These are phyloP conservation scores for Pseudomassariella vexata DNA, from an alignment of 2,329 filamentous ascomycete species.

Conservation along the genomic window DNA sequence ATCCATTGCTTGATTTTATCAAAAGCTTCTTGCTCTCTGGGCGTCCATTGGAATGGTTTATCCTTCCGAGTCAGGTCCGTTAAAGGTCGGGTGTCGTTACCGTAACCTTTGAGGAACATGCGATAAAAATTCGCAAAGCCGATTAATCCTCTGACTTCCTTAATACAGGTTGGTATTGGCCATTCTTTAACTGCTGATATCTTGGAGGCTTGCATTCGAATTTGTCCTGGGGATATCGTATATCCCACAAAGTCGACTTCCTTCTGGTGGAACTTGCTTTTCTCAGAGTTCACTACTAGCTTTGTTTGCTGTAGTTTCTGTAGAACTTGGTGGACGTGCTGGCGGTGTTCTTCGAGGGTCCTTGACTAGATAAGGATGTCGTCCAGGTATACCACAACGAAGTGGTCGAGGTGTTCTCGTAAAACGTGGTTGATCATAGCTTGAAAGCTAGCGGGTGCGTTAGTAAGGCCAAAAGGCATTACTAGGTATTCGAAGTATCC, in stretches of 20 bases:
- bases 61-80: no score
- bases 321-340: conserved; percentile 17
- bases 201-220: conserved; percentile 20
- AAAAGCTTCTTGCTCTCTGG: conserved; percentile 1
- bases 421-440: conserved; percentile 8
- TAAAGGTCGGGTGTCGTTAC: background rate
- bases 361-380: conserved; percentile 21
- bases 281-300: conserved; percentile 15
- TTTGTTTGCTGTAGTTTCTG: background rate
- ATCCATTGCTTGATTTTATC: conserved; percentile 1
- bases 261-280: conserved; percentile 23
- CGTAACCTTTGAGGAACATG: conserved; percentile 20
- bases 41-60: no score
- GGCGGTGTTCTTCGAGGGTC: conserved; percentile 14
- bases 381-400: conserved; percentile 12
- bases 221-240: conserved; percentile 16
- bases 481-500: conserved; percentile 22
- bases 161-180: conserved; percentile 12
- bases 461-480: conserved; percentile 22
- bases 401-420: conserved; percentile 4
- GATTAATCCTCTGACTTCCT: conserved; percentile 20
- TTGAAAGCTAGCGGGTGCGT: conserved; percentile 9
- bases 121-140: conserved; percentile 27
- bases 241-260: conserved; percentile 23
- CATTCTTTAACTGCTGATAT: conserved; percentile 18